A percentile compares a stretch with the other conserved stretches of the same genome.
phyloP scores from a whole-genome alignment of 495 filamentous ascomycete genomes.

The Neurospora hispaniola region DNA sequence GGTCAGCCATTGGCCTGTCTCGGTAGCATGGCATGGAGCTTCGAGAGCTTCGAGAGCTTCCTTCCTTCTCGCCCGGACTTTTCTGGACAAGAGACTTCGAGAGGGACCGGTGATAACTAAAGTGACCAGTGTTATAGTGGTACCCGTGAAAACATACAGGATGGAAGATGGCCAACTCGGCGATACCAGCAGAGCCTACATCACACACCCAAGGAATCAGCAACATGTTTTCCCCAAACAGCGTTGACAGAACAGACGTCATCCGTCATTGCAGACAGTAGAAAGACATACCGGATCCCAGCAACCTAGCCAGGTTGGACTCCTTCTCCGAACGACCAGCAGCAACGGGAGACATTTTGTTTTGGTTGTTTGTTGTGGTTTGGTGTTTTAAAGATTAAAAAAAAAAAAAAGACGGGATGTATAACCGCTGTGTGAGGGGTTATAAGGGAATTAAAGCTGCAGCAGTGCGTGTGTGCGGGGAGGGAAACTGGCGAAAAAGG shows the following conservation, averaged over 20 bases:
- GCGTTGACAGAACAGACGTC: background rate
- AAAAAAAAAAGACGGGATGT: background rate
- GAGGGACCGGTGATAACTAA: background rate
- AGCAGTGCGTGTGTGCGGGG: background rate
- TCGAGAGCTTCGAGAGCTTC: background rate
- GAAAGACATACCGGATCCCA: conserved; percentile 69
- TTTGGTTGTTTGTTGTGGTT: background rate
- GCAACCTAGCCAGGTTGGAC: conserved; percentile 72
- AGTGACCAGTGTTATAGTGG: background rate
- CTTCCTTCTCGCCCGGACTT: background rate
- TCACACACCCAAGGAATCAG: background rate
- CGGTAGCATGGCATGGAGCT: conserved; percentile 1
- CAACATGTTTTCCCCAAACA: background rate
- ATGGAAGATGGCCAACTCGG: conserved; percentile 94
- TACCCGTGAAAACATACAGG: conserved; percentile 49
- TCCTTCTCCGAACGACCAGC: conserved; percentile 65
- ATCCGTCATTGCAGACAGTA: background rate
- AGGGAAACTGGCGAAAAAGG: background rate
- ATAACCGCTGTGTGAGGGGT: background rate
- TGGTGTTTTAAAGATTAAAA: background rate
- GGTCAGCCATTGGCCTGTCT: conserved; percentile 7
- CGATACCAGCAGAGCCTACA: conserved; percentile 83
- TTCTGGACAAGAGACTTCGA: background rate
- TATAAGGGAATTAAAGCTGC: background rate
- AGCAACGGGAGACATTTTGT: conserved; percentile 39